These are phyloP conservation scores for Mycocalia duriaeana DNA, from an alignment of 1,284 basidiomycete genomes.

Conservation along the genomic window DNA sequence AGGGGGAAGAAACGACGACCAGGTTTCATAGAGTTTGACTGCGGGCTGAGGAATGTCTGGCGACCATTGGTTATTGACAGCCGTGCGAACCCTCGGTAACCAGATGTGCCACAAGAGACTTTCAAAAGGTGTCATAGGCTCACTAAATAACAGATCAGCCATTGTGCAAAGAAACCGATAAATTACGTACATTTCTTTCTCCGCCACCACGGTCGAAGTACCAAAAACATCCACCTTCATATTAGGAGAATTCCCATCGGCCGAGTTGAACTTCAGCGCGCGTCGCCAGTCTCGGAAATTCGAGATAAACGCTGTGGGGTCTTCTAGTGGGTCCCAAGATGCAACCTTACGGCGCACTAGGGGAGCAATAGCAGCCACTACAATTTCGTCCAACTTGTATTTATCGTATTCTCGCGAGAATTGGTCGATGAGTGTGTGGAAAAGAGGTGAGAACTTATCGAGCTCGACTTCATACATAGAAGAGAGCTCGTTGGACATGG, in stretches of 20 bases:
- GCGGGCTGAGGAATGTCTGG: constrained; percentile 70
- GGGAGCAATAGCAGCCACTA: constrained; percentile 87
- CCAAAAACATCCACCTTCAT: constrained; percentile 59
- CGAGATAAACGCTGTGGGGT: constrained; percentile 57
- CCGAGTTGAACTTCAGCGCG: constrained; percentile 54
- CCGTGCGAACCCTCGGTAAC: constrained; percentile 89
- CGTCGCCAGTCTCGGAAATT: constrained; percentile 68
- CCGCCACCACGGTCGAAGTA: constrained; percentile 29
- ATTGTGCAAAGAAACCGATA: constrained; percentile 40
- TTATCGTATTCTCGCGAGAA: constrained; percentile 76
- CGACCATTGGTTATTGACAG: constrained; percentile 91
- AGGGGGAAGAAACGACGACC: constrained; percentile 81
- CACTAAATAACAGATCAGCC: constrained; percentile 26
- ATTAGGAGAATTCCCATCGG: constrained; percentile 35
- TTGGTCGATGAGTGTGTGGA: constrained; percentile 68
- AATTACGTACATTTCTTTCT: too few relatives aligned
- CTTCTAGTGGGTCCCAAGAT: constrained; percentile 69
- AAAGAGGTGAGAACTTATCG: constrained; percentile 63
- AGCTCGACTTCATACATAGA: constrained; percentile 65
- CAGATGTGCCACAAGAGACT: constrained; percentile 91
- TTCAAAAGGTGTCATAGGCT: constrained; percentile 93
- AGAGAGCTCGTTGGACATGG: constrained; percentile 57
- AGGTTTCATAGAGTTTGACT: constrained; percentile 82
- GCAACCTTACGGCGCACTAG: constrained; percentile 64
- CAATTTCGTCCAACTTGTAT: constrained; percentile 84